These are phyloP conservation scores for Fonsecaea pugnacius DNA, from an alignment of 2,329 filamentous ascomycete species.

Conservation along the genomic window DNA sequence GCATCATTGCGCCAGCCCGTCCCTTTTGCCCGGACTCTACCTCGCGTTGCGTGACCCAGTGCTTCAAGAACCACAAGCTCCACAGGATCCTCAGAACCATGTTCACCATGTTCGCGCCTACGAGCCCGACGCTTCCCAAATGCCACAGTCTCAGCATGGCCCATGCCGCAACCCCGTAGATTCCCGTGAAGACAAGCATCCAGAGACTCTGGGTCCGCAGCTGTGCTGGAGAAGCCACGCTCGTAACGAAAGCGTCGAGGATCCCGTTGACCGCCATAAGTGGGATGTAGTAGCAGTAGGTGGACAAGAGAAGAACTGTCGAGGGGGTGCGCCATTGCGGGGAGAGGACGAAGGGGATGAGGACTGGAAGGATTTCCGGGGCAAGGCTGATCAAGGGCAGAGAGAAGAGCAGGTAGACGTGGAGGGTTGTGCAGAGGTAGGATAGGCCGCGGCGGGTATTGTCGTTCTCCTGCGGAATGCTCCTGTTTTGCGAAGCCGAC, in stretches of 20 bases:
- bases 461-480: slow-evolving; percentile 19
- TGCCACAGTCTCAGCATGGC: slow-evolving; percentile 64
- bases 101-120: slow-evolving; percentile 85
- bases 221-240: slow-evolving; percentile 75
- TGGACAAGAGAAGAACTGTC: slow-evolving; percentile 73
- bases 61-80: slow-evolving; percentile 73
- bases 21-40: background rate
- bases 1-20: background rate
- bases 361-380: slow-evolving; percentile 72
- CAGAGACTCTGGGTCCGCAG: slow-evolving; percentile 77
- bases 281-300: slow-evolving; percentile 91
- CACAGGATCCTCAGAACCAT: slow-evolving; percentile 84
- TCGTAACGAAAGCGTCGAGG: slow-evolving; percentile 88
- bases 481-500: background rate
- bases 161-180: slow-evolving; percentile 71
- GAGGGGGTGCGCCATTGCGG: slow-evolving; percentile 73
- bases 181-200: slow-evolving; percentile 81
- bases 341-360: slow-evolving; percentile 77
- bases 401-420: slow-evolving; percentile 74
- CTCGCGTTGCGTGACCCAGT: slow-evolving; percentile 23
- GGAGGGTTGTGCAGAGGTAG: slow-evolving; percentile 62
- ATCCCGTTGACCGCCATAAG: slow-evolving; percentile 90
- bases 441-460: slow-evolving; percentile 20
- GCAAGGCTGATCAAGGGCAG: slow-evolving; percentile 71
- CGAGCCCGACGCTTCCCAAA: slow-evolving; percentile 77